Conservation (phyloP, 2,329 filamentous ascomycete genomes). For the Tolypocladium tundrense region DNA sequence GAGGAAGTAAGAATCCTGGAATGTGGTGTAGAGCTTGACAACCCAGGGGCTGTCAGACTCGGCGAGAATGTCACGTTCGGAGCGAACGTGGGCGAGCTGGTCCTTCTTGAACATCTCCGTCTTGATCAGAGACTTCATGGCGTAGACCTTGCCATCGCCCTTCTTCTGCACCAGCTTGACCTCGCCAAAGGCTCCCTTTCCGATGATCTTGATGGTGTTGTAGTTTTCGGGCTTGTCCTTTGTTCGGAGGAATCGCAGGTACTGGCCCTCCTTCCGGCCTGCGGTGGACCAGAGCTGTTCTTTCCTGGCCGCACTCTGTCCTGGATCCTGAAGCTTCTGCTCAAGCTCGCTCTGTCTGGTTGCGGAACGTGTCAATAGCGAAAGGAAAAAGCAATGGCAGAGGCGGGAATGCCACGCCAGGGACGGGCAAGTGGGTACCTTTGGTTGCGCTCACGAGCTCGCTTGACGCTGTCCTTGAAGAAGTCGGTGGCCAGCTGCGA, state of each 20-base stretch:
- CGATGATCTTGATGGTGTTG: slow-evolving; percentile 93
- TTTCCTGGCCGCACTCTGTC: slow-evolving; percentile 64
- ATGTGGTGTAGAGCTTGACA: slow-evolving; percentile 95
- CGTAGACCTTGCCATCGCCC: slow-evolving; percentile 93
- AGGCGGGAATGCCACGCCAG: neutral
- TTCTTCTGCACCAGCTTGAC: slow-evolving; percentile 96
- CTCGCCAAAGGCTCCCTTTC: slow-evolving; percentile 97
- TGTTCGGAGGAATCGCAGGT: slow-evolving; percentile 86
- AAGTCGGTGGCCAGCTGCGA: slow-evolving; percentile 71
- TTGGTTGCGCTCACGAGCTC: slow-evolving; percentile 88
- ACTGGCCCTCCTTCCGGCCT: slow-evolving; percentile 81
- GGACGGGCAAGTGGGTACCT: slow-evolving; percentile 47
- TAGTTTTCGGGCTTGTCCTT: slow-evolving; percentile 93
- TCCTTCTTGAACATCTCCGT: slow-evolving; percentile 99
- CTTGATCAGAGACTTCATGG: slow-evolving; percentile 96
- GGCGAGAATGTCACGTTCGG: slow-evolving; percentile 93
- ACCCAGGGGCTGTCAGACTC: slow-evolving; percentile 99
- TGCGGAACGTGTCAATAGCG: neutral
- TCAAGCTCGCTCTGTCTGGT: slow-evolving; percentile 84
- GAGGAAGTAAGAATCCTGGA: slow-evolving; percentile 90
- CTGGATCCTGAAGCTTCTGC: slow-evolving; percentile 68
- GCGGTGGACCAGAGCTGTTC: slow-evolving; percentile 77
- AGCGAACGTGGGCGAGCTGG: slow-evolving; percentile 91
- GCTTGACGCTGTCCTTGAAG: slow-evolving; percentile 97
- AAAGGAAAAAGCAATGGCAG: neutral